A percentile compares a stretch with the other conserved stretches of the same genome.
Conservation (phyloP, 169 alveolate genomes). For the Plasmodium yoelii region DNA sequence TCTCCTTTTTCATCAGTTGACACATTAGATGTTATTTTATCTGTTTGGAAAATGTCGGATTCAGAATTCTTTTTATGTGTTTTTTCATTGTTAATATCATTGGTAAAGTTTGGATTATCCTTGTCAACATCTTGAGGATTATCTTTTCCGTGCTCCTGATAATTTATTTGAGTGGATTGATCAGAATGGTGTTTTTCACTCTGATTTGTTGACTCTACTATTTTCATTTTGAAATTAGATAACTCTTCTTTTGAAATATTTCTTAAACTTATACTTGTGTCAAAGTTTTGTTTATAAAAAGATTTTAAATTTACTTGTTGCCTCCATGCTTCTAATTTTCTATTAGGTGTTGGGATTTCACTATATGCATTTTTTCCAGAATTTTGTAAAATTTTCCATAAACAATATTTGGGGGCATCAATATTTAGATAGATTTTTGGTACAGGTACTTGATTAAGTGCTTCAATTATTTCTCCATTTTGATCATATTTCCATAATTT, state of each 20-base stretch:
- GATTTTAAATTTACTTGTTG: conserved; percentile 75
- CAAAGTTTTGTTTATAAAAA: conserved; percentile 67
- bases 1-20: neutral
- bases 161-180: neutral
- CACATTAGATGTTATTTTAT: neutral
- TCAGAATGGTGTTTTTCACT: neutral
- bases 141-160: neutral
- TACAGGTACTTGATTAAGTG: conserved; percentile 33
- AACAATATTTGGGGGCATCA: conserved; percentile 64
- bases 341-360: conserved; percentile 72
- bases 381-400: conserved; percentile 76
- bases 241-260: conserved; percentile 62
- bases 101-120: neutral
- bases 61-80: neutral
- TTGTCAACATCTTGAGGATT: neutral
- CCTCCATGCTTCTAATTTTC: conserved; percentile 78
- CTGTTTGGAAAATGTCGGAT: neutral
- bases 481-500: conserved; percentile 67
- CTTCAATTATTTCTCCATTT: conserved; percentile 61
- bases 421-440: conserved; percentile 72
- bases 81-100: neutral
- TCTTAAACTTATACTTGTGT: conserved; percentile 68
- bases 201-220: conserved; percentile 2
- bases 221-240: conserved; percentile 54
- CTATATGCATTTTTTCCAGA: conserved; percentile 69